phyloP scores from a whole-genome alignment of 140 eudicot genomes.

The Erigeron philadelphicus region DNA sequence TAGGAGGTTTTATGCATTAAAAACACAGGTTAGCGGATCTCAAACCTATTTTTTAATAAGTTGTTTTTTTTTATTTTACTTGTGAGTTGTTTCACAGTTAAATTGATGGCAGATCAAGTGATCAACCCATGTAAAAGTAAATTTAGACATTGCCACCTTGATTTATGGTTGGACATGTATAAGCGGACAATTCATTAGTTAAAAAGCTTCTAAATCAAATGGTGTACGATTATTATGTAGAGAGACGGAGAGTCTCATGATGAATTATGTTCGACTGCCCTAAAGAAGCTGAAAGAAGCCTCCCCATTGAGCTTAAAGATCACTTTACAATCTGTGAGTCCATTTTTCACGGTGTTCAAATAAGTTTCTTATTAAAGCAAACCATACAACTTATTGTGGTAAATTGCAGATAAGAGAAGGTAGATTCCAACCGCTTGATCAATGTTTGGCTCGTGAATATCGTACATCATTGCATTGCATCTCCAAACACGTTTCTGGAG shows the following conservation, averaged over 20 bases:
- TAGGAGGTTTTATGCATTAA: no score
- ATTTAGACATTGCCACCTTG: no score
- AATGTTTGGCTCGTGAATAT: conserved; percentile 69
- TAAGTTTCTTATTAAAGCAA: not conserved
- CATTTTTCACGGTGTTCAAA: not conserved
- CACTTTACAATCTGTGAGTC: conserved; percentile 77
- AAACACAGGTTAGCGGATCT: no score
- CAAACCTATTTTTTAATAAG: no score
- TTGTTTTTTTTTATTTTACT: no score
- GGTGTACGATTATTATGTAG: conserved; percentile 17
- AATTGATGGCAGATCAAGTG: no score
- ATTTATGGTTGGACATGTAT: not conserved
- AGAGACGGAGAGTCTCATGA: conserved; percentile 38
- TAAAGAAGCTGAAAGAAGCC: conserved; percentile 64
- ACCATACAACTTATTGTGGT: conserved; percentile 8
- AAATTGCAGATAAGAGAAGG: conserved; percentile 69
- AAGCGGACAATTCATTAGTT: not conserved
- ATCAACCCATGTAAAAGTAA: no score
- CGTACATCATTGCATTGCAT: conserved; percentile 54
- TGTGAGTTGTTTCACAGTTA: no score
- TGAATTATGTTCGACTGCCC: conserved; percentile 48
- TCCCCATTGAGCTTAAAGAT: conserved; percentile 92
- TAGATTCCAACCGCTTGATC: conserved; percentile 79
- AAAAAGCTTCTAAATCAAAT: no score
- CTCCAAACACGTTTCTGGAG: conserved; percentile 61